These are phyloP conservation scores for Cordyceps pruinosa DNA, from an alignment of 2,329 filamentous ascomycete genomes.

Conservation along the genomic window DNA sequence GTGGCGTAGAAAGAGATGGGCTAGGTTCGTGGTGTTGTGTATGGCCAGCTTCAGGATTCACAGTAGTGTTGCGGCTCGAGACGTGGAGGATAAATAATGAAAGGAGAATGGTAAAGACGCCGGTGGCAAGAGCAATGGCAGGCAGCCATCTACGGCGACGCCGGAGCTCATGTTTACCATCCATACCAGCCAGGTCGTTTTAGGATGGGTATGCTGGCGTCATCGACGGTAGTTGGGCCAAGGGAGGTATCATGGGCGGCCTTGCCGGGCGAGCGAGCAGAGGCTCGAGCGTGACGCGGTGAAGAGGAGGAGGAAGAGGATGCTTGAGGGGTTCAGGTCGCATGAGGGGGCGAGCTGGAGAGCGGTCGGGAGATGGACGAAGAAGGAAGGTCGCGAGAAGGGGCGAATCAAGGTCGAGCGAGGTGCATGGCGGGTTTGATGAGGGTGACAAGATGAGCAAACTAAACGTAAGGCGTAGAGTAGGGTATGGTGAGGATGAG, in stretches of 20 bases:
- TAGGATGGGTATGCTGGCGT: not conserved
- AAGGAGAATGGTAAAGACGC: not conserved
- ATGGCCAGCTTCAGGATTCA: not conserved
- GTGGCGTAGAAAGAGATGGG: not conserved
- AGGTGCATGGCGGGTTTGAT: not conserved
- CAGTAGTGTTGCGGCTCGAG: not conserved
- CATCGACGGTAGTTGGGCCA: not conserved
- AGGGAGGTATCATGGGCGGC: not conserved
- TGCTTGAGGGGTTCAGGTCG: not conserved
- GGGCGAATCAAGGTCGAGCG: not conserved
- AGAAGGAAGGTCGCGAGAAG: not conserved
- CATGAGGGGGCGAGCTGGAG: not conserved
- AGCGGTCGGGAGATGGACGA: not conserved
- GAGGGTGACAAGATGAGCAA: not conserved
- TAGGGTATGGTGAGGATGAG: not conserved
- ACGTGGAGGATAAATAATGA: conserved; percentile 4
- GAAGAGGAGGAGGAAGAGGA: no score
- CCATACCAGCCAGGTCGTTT: not conserved
- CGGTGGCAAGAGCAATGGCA: not conserved
- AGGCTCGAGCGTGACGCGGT: not conserved
- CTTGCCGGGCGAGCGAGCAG: not conserved
- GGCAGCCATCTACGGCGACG: not conserved
- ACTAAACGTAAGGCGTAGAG: not conserved
- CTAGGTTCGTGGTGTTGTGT: not conserved
- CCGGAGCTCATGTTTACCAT: not conserved